Percentiles rank a stretch among this genome's conserved stretches.
phyloP scores from a whole-genome alignment of 495 filamentous ascomycete genomes.

The Neurospora terricola region DNA sequence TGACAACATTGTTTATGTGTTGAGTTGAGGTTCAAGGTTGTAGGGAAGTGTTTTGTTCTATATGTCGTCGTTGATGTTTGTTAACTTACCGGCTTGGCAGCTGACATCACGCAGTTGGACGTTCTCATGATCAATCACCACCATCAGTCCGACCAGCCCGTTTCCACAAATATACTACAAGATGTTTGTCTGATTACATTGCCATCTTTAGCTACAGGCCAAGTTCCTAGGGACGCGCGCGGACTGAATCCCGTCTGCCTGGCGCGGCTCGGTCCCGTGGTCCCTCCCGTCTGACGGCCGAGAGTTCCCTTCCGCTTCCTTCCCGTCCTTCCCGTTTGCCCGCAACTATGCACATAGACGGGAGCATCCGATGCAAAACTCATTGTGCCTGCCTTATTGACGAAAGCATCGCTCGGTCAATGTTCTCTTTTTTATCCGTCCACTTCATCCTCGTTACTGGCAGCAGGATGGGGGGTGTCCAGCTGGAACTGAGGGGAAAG shows the following conservation, averaged over 20 bases:
- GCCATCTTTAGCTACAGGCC: background rate
- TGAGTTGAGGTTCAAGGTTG: background rate
- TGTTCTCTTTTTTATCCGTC: background rate
- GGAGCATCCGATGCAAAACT: background rate
- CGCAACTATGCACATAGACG: background rate
- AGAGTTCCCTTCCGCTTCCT: background rate
- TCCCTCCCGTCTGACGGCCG: background rate
- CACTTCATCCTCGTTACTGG: background rate
- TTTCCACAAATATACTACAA: background rate
- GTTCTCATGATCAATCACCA: background rate
- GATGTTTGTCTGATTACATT: background rate
- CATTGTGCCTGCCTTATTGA: background rate
- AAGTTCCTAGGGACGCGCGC: background rate
- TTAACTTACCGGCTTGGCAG: background rate
- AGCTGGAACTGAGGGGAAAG: background rate
- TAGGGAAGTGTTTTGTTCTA: background rate
- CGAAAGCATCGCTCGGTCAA: background rate
- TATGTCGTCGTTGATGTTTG: background rate
- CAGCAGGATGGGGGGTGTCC: background rate
- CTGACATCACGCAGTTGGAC: background rate
- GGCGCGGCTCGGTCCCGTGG: background rate
- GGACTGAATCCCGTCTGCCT: background rate
- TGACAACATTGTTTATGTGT: background rate
- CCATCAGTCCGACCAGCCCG: background rate
- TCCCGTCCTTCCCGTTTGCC: background rate